Evolutionary conservation across 208 protist genomes (phyloP), one percentile per base, ranked within the genome.

Genomic region (Acanthamoeba castellanii): DNA sequence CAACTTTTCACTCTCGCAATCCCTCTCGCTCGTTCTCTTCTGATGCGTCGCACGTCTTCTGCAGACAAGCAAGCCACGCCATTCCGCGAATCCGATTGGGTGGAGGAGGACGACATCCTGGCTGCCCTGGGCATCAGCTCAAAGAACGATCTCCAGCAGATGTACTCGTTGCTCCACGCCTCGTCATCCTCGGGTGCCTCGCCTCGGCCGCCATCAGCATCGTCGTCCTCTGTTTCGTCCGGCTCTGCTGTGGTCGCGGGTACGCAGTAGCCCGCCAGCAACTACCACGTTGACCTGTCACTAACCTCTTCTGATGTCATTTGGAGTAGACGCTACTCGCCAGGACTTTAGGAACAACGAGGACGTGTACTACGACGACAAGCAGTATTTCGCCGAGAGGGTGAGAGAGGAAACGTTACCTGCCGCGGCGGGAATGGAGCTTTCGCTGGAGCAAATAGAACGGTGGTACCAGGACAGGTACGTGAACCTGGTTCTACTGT

Each of bases 51-150:
- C 0, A 25, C 11, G 30, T 50, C 30, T 22, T 52, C 20, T 57
- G 7, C 32, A 47, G 78, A 59, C 7, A 57, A 30, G 32, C 68
- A 42, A 30, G 4, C 68, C 27, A 34, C 68, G 30, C 27, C 27
- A 42, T 42, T 76, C 22, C 32, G 88, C 18, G 61, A 76, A 27
- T 22, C 52, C 9, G 88, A 93, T 93, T 93, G 88, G 88, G 88
- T 93, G 57, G 88, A 93, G 20, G 59, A 50, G 22, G 47, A 66
- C 0, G 55, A 93, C 1, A 34, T 93, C 32, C 34, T 93, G 45
- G 32, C 32, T 20, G 25, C 37, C 16, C 88, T 93, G 20, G 88
- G 88, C 18, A 27, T 89, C 11, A 22, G 32, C 30, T 32, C n/a
- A 11, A 89, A 89, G 42, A 59, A 89, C 27, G 55, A 89, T 2